Conservation (phyloP, 805 yeast species). For the Kuraishia ogatae region DNA sequence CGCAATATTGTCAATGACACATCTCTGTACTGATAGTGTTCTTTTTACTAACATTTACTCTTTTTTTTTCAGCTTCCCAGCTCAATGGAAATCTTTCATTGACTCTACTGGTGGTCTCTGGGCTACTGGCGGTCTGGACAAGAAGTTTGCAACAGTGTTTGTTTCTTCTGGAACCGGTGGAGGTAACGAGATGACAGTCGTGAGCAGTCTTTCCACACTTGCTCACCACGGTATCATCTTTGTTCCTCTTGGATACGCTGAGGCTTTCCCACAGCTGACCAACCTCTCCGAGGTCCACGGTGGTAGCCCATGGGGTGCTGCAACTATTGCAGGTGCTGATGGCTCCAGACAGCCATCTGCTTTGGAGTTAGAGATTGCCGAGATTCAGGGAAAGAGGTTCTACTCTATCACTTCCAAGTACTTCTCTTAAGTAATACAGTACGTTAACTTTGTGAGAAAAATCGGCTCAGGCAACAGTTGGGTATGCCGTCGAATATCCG, state of each 20-base stretch:
- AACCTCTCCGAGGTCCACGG: constrained; percentile 67
- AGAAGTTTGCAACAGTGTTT: constrained; percentile 69
- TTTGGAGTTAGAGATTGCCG: constrained; percentile 55
- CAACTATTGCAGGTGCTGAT: constrained; percentile 66
- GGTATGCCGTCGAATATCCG: too few relatives aligned
- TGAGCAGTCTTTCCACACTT: constrained; percentile 52
- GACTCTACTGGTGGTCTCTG: constrained; percentile 75
- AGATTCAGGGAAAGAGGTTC: constrained; percentile 61
- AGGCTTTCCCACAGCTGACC: constrained; percentile 42
- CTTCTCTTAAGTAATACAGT: too few relatives aligned
- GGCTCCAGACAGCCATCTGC: constrained; percentile 64
- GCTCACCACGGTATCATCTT: constrained; percentile 76
- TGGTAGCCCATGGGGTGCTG: constrained; percentile 84
- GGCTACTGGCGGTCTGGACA: constrained; percentile 64
- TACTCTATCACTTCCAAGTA: constrained; percentile 18
- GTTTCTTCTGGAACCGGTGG: constrained; percentile 76
- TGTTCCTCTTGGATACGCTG: constrained; percentile 70
- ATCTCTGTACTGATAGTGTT: background rate
- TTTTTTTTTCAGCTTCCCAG: constrained; percentile 35
- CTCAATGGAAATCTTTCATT: constrained; percentile 71
- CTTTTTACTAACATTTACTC: background rate
- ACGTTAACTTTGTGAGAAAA: too few relatives aligned
- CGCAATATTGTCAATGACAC: background rate
- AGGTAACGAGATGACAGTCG: constrained; percentile 69
- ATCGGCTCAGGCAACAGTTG: too few relatives aligned